Evolutionary conservation across 139 green algal species (phyloP).

Genomic region (Yamagishiella unicocca): DNA sequence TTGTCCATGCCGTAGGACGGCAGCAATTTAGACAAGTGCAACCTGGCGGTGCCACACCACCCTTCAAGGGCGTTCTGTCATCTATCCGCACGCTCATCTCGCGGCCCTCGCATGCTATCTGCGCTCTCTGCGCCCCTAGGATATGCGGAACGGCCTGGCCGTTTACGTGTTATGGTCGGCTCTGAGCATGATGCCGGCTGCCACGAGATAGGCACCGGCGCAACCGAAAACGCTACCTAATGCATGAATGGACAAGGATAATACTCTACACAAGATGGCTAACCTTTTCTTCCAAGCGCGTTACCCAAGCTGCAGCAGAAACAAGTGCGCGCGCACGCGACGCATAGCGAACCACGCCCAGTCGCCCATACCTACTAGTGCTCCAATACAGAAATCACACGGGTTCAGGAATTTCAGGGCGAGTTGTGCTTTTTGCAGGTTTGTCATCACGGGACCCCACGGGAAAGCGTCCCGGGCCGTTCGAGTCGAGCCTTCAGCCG

Average conservation of each 20-base stretch:
- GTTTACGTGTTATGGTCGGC: too few species aligned
- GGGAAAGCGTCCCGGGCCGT: too few species aligned
- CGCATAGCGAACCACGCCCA: neutral
- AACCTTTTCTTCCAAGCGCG: neutral
- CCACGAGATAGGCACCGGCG: neutral
- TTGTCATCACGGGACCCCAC: too few species aligned
- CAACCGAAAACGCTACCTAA: neutral
- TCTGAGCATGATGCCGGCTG: neutral
- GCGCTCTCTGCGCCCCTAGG: neutral
- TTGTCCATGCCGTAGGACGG: too few species aligned
- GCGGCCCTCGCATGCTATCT: constrained; percentile 25
- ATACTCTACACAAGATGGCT: neutral
- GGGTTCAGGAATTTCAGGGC: too few species aligned
- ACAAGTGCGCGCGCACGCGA: neutral
- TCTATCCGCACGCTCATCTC: constrained; percentile 6
- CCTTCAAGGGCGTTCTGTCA: neutral
- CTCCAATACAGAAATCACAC: too few species aligned
- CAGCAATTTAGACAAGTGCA: too few species aligned
- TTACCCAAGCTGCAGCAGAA: neutral
- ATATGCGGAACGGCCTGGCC: neutral
- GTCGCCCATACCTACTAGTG: too few species aligned
- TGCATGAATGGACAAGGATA: neutral
- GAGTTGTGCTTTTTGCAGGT: too few species aligned
- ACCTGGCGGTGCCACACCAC: too few species aligned
- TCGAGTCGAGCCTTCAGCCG: too few species aligned